Conservation (phyloP, 78 protist genomes). For the slime mould (Dictyostelium discoideum) region DNA sequence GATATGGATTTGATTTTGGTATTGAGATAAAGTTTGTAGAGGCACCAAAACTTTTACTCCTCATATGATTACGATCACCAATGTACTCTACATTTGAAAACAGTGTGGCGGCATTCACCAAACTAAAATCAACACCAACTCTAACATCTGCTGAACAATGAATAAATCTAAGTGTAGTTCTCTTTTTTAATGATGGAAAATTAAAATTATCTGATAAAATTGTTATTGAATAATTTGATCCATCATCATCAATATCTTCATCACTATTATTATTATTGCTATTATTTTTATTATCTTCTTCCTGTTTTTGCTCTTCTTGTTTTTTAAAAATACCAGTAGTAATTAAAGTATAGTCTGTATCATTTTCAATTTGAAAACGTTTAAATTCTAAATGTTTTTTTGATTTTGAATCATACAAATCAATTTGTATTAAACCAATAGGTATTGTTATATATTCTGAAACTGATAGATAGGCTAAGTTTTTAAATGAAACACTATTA, state of each 20-base stretch:
- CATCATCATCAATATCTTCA: not conserved
- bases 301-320: not conserved
- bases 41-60: not conserved
- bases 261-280: too few relatives aligned
- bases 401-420: not conserved
- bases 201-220: constrained; percentile 6
- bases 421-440: not conserved
- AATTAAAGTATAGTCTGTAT: constrained; percentile 32
- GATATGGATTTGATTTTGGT: constrained; percentile 24
- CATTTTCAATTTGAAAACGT: constrained; percentile 20
- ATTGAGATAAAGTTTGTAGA: constrained; percentile 46
- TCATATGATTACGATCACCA: not conserved
- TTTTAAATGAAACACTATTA: constrained; percentile 1
- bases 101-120: constrained; percentile 35
- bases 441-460: constrained; percentile 65
- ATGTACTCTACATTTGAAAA: constrained; percentile 17
- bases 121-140: constrained; percentile 1
- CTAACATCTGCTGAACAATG: constrained; percentile 34
- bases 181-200: not conserved
- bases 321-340: constrained; percentile 22
- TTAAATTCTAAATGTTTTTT: not conserved
- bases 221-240: not conserved
- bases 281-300: not conserved
- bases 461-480: constrained; percentile 13
- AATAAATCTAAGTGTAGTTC: constrained; percentile 46